A percentile compares a stretch with the other conserved stretches of the same genome.
Evolutionary conservation across 1,284 basidiomycete species (phyloP).

Genomic region (Leccinum fuscescens): DNA sequence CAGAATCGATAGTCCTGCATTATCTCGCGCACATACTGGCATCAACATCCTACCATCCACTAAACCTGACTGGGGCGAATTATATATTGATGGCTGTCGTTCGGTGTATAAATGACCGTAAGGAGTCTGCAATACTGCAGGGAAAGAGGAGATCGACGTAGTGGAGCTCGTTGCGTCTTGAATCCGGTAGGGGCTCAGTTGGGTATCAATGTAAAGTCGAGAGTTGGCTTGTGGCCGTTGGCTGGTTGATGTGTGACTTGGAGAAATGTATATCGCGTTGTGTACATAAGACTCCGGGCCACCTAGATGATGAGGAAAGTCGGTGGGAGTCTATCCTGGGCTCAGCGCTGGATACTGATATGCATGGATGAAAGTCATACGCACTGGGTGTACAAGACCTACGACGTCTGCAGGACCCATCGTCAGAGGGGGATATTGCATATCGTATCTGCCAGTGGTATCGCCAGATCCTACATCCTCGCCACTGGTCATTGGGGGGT

Average conservation of each 20-base stretch:
- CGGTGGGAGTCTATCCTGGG: constrained; percentile 7
- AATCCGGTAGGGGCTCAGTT: constrained; percentile 3
- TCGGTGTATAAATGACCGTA: background rate
- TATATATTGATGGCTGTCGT: constrained; percentile 4
- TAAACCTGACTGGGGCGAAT: constrained; percentile 15
- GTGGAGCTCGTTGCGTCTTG: constrained; percentile 21
- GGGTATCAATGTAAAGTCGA: constrained; percentile 23
- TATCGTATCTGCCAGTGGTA: background rate
- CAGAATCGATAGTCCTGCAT: background rate
- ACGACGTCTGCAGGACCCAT: background rate
- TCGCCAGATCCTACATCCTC: background rate
- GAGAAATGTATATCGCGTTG: background rate
- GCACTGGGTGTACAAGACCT: constrained; percentile 13
- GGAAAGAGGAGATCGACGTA: constrained; percentile 19
- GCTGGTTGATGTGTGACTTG: background rate
- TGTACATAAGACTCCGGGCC: background rate
- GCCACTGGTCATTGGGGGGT: background rate
- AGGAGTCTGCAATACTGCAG: constrained; percentile 15
- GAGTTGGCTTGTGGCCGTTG: constrained; percentile 10
- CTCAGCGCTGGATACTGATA: background rate
- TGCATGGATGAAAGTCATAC: constrained; percentile 2
- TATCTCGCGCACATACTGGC: constrained; percentile 11
- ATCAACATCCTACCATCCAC: constrained; percentile 4
- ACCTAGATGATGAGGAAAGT: background rate
- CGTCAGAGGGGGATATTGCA: background rate